A percentile compares a stretch with the other conserved stretches of the same genome.
These are phyloP conservation scores for Paraphaeosphaeria minitans DNA, from an alignment of 2,329 filamentous ascomycete species.

Conservation along the genomic window DNA sequence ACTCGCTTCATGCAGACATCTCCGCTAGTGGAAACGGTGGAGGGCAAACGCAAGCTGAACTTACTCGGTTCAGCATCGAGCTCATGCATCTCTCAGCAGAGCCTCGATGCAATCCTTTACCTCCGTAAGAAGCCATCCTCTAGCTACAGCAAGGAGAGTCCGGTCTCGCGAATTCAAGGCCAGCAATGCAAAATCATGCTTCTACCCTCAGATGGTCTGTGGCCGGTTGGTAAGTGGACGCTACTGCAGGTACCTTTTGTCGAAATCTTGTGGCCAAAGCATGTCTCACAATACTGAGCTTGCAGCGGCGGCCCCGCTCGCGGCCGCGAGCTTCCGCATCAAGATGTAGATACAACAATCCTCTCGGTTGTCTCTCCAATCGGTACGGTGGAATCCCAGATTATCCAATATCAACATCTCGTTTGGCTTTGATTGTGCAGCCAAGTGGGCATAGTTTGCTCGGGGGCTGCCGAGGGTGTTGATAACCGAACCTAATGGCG, in stretches of 20 bases:
- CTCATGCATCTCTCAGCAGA: neutral
- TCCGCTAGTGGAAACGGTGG: neutral
- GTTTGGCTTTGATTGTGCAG: neutral
- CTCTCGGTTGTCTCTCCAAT: neutral
- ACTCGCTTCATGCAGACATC: neutral
- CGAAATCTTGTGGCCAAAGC: neutral
- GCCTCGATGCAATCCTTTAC: conserved; percentile 2
- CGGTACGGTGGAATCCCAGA: neutral
- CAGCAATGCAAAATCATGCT: neutral
- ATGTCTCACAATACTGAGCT: conserved; percentile 2
- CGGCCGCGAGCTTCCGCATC: conserved; percentile 1
- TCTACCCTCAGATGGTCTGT: neutral
- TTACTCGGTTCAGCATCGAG: neutral
- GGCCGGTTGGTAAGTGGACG: neutral
- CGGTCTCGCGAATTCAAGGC: neutral
- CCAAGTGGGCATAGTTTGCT: neutral
- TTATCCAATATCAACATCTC: neutral
- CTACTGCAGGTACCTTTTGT: conserved; percentile 1
- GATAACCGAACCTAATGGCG: neutral
- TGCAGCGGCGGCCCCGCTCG: neutral
- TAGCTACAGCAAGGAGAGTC: conserved; percentile 10
- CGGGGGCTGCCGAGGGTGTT: neutral
- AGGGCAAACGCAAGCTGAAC: neutral
- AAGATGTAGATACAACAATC: conserved; percentile 1
- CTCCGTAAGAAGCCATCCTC: conserved; percentile 3